These are phyloP conservation scores for Shiraia sp. DNA, from an alignment of 2,329 filamentous ascomycete genomes.

Conservation along the genomic window DNA sequence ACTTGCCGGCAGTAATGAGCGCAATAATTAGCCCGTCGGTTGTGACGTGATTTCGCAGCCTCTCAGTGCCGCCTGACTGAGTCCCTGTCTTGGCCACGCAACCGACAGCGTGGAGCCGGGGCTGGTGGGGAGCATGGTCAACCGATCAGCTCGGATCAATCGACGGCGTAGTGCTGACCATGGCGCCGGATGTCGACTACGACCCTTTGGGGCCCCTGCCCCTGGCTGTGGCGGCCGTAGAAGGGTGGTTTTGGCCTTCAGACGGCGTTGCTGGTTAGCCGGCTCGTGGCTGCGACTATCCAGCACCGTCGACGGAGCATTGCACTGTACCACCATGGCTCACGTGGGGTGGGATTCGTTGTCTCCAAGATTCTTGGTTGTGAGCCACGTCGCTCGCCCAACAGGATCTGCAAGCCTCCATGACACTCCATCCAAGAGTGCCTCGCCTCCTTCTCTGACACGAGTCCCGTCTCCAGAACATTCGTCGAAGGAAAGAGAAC, in stretches of 20 bases:
- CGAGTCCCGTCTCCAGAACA: no score
- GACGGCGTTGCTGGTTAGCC: slow-evolving; percentile 3
- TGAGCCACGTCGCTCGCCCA: no score
- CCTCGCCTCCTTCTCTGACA: no score
- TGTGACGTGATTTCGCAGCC: background rate
- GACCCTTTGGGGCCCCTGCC: slow-evolving; percentile 16
- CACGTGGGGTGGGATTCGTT: no score
- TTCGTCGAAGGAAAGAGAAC: background rate
- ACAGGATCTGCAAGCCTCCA: no score
- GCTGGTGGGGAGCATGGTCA: slow-evolving; percentile 27
- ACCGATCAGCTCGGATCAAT: slow-evolving; percentile 31
- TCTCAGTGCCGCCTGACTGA: slow-evolving; percentile 6
- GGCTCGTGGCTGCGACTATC: background rate
- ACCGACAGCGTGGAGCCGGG: slow-evolving; percentile 39
- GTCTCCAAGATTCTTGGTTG: no score
- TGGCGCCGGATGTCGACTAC: slow-evolving; percentile 33
- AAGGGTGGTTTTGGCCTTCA: slow-evolving; percentile 2
- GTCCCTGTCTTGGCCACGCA: slow-evolving; percentile 14
- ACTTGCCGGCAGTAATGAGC: no score
- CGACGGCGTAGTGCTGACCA: slow-evolving; percentile 29
- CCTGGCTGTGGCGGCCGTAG: slow-evolving; percentile 11
- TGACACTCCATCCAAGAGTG: no score
- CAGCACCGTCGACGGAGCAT: no score
- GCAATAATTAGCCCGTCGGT: no score
- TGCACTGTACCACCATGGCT: background rate